Base-by-base conservation (phyloP, 2,329 filamentous ascomycete species). In the Arthrobotrys conoides region DNA sequence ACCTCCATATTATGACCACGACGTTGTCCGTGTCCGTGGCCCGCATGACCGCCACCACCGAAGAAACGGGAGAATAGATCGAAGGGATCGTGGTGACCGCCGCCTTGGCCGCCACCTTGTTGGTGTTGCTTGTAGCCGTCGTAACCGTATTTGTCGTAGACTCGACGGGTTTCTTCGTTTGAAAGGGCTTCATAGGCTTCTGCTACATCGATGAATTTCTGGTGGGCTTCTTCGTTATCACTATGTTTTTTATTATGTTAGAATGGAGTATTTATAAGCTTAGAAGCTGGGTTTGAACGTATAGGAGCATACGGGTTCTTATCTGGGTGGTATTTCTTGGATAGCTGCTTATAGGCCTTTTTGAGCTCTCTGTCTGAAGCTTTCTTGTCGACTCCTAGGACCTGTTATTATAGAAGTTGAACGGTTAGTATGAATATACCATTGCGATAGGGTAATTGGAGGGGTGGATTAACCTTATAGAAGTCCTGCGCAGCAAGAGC, bases 1-100 rank as follows among this genome's bases (percentile, higher is more conserved):
- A 97, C 90, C 86, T 98, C 94, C 88, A 97, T 92, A 83, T 97
- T 93, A 66, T 92, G 94, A 0, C 96, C 96, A 36, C 91, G 89
- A 33, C 94, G 91, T 84, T 96, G 91, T 41, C 91, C 91, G 5
- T 88, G 87, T 61, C 90, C 90, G 82, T 91, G 86, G 16, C 92
- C 91, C 38, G 76, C 63, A 80, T 93, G 96, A 85, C 96, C 93
- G 9, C 94, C 94, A 44, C 89, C 84, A 80, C 96, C 96, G 83
- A 99, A 99, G 89, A 99, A 98, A 81, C 93, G 92, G 69, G 91
- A 94, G 88, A 99, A 99, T 49, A 99, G 87, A 84, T 99, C 96
- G 84, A 98, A 98, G 20, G 96, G 94, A 83, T 99, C 94, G 84
- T 95, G 91, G 76, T 89, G 85, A 5, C 84, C 83, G 8, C 86